Conservation (phyloP, 108 stramenopile genomes). For the Stephanodiscus triporus region DNA sequence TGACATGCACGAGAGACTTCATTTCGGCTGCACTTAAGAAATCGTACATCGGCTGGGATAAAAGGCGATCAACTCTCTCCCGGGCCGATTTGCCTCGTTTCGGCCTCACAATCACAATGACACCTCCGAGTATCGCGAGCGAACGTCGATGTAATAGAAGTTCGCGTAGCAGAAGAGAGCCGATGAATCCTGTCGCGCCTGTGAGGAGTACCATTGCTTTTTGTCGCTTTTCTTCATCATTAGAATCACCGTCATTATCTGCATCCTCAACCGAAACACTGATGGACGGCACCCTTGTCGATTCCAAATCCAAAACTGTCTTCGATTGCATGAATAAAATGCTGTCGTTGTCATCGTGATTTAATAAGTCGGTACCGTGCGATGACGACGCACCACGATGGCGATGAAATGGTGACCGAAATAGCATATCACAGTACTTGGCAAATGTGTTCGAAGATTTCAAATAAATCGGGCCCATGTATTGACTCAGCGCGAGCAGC, state of each 20-base stretch:
- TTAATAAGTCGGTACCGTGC: neutral
- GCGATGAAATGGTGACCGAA: slow-evolving; percentile 40
- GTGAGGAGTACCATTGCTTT: slow-evolving; percentile 64
- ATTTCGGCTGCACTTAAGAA: slow-evolving; percentile 66
- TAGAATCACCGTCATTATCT: slow-evolving; percentile 2
- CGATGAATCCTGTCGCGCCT: slow-evolving; percentile 89
- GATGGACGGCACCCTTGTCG: slow-evolving; percentile 23
- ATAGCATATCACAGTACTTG: slow-evolving; percentile 54
- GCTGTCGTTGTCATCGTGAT: neutral
- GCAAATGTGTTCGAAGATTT: slow-evolving; percentile 58
- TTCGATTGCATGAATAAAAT: slow-evolving; percentile 18
- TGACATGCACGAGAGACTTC: slow-evolving; percentile 52
- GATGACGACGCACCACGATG: neutral
- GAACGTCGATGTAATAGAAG: slow-evolving; percentile 60
- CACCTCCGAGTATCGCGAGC: slow-evolving; percentile 44
- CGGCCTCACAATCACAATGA: slow-evolving; percentile 66
- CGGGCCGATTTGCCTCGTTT: slow-evolving; percentile 57
- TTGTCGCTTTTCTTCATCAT: neutral
- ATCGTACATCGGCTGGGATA: slow-evolving; percentile 64
- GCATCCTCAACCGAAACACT: neutral
- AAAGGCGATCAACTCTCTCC: slow-evolving; percentile 53
- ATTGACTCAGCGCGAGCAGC: slow-evolving; percentile 32
- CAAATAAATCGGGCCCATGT: slow-evolving; percentile 54
- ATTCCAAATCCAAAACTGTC: slow-evolving; percentile 30
- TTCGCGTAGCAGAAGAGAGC: slow-evolving; percentile 76